These are phyloP conservation scores for Metschnikowia orientalis DNA, from an alignment of 805 yeast species.

Conservation along the genomic window DNA sequence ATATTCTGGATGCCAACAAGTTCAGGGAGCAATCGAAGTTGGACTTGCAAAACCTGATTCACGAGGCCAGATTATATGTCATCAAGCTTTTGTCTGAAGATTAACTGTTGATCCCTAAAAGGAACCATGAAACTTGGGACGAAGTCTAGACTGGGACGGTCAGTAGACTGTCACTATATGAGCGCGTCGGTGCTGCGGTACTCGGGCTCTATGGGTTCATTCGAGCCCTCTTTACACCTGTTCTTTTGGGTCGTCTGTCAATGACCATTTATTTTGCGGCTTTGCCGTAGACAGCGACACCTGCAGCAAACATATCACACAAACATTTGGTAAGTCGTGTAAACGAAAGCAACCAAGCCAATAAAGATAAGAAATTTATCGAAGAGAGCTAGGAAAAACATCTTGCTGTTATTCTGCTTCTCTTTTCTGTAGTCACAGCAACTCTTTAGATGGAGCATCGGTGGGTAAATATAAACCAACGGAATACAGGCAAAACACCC, in stretches of 20 bases:
- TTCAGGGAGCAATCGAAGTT: conserved; percentile 11
- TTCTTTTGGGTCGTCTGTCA: too few relatives aligned
- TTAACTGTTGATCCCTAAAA: too few relatives aligned
- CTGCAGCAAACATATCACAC: conserved; percentile 2
- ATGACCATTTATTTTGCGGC: too few relatives aligned
- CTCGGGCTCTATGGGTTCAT: too few relatives aligned
- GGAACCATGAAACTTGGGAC: too few relatives aligned
- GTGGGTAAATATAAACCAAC: conserved; percentile 81
- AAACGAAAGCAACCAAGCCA: conserved; percentile 60
- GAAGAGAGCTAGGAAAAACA: conserved; percentile 34
- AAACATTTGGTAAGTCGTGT: conserved; percentile 47
- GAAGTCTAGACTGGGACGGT: too few relatives aligned
- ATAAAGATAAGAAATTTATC: conserved; percentile 49
- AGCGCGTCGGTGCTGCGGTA: too few relatives aligned
- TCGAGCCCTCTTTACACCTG: too few relatives aligned
- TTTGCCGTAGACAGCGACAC: too few relatives aligned
- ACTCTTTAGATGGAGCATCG: conserved; percentile 62
- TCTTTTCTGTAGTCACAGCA: conserved; percentile 32
- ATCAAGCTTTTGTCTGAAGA: conserved; percentile 12
- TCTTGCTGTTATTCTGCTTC: conserved; percentile 24
- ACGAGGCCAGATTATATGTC: conserved; percentile 15
- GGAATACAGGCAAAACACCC: conserved; percentile 87
- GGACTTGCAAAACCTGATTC: conserved; percentile 17
- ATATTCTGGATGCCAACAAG: conserved; percentile 11
- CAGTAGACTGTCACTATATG: too few relatives aligned